A percentile compares a stretch with the other conserved stretches of the same genome.
Conservation (phyloP, 192 early-diverging fungal genomes). For the Piromyces finnis region DNA sequence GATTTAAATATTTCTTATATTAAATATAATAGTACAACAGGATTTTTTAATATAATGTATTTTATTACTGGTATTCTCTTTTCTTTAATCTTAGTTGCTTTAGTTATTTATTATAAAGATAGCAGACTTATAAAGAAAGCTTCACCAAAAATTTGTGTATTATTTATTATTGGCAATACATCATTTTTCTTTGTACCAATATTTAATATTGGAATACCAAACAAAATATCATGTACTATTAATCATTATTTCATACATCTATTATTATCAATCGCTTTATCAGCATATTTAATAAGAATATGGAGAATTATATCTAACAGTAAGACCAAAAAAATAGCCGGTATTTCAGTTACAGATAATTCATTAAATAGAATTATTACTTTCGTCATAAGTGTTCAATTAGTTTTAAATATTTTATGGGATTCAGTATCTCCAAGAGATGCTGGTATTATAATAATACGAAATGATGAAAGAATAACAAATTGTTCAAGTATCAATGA, state of each 20-base stretch:
- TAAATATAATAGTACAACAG: neutral
- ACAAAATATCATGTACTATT: neutral
- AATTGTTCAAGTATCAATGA: neutral
- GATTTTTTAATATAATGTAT: neutral
- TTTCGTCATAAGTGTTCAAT: too few relatives aligned
- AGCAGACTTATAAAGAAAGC: neutral
- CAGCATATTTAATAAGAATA: neutral
- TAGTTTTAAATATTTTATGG: neutral
- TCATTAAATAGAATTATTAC: neutral
- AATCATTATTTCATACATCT: neutral
- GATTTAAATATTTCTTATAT: neutral
- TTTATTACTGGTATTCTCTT: neutral
- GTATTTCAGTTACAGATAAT: neutral
- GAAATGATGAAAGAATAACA: neutral
- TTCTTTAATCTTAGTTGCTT: neutral
- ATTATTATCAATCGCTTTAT: neutral
- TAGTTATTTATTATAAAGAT: neutral
- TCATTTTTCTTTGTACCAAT: neutral
- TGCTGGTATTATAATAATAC: neutral
- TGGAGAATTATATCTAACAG: neutral
- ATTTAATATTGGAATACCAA: neutral
- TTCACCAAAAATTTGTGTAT: neutral
- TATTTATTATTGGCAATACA: neutral
- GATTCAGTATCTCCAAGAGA: neutral
- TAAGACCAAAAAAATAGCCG: neutral